These are phyloP conservation scores for Teratosphaeria nubilosa DNA, from an alignment of 2,329 filamentous ascomycete species.

Conservation along the genomic window DNA sequence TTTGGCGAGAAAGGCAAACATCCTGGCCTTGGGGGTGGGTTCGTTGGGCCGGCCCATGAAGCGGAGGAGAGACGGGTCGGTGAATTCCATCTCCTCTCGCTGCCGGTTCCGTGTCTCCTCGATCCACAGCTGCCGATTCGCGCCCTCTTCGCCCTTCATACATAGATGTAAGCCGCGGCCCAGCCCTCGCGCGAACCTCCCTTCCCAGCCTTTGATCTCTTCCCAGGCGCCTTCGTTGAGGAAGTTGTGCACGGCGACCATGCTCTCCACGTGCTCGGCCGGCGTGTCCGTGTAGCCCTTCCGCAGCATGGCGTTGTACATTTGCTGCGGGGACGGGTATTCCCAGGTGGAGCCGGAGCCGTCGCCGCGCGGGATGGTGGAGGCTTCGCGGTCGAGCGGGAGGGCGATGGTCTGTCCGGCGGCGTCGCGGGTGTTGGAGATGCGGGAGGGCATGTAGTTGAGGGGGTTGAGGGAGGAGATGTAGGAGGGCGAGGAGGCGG, in stretches of 20 bases:
- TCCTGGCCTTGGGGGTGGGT: constrained; percentile 79
- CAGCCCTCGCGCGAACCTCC: constrained; percentile 69
- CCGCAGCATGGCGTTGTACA: constrained; percentile 96
- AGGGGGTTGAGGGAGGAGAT: constrained; percentile 64
- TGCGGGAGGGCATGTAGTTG: constrained; percentile 88
- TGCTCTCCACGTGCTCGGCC: constrained; percentile 82
- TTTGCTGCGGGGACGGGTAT: constrained; percentile 96
- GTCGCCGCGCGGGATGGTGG: constrained; percentile 82
- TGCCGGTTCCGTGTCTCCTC: neutral
- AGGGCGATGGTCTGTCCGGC: constrained; percentile 62
- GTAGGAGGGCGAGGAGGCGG: constrained; percentile 35
- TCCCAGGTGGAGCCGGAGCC: constrained; percentile 69
- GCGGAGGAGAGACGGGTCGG: constrained; percentile 63
- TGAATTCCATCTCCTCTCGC: constrained; percentile 22
- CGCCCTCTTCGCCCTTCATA: constrained; percentile 25
- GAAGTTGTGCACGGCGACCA: constrained; percentile 98
- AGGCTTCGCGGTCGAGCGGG: constrained; percentile 70
- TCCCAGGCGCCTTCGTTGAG: constrained; percentile 95
- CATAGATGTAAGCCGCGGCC: constrained; percentile 30
- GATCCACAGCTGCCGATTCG: constrained; percentile 9
- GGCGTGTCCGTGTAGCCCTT: constrained; percentile 96
- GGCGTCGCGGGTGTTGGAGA: constrained; percentile 66
- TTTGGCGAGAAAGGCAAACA: constrained; percentile 70
- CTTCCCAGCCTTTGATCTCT: constrained; percentile 91
- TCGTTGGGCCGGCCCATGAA: constrained; percentile 88